Conservation (phyloP, 345 rosid genomes). For the Syzygium grande region DNA sequence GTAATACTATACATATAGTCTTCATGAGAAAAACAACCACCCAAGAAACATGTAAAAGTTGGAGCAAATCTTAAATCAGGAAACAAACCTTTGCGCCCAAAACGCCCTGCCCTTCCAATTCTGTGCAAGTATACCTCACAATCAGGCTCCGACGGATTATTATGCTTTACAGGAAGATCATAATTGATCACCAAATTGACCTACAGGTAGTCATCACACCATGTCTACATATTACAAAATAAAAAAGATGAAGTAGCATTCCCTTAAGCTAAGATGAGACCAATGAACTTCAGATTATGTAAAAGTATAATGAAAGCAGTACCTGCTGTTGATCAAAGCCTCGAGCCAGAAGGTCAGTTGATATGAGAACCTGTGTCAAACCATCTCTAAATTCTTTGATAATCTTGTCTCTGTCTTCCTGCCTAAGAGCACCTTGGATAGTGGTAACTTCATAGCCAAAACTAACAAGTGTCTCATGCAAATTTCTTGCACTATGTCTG, state of each 20-base stretch:
- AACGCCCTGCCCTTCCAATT: constrained; percentile 95
- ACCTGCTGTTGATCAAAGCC: constrained; percentile 97
- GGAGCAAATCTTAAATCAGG: not conserved
- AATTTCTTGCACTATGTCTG: constrained; percentile 44
- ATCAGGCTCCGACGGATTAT: constrained; percentile 49
- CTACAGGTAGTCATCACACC: constrained; percentile 21
- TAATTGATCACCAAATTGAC: constrained; percentile 85
- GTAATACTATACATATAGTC: not conserved
- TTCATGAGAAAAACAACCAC: not conserved
- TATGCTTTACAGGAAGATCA: constrained; percentile 66
- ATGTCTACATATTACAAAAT: not conserved
- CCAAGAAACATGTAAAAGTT: not conserved
- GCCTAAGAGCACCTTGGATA: constrained; percentile 57
- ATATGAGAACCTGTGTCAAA: constrained; percentile 77
- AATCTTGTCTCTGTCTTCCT: constrained; percentile 70
- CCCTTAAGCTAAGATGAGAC: not conserved
- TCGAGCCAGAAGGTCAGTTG: constrained; percentile 85
- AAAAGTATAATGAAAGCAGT: not conserved
- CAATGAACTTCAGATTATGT: not conserved
- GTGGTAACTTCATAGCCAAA: constrained; percentile 85
- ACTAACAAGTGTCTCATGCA: constrained; percentile 56
- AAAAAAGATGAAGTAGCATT: not conserved
- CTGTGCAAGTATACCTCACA: constrained; percentile 92
- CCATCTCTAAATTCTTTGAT: constrained; percentile 86
- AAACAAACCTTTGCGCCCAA: constrained; percentile 78